A percentile compares a stretch with the other conserved stretches of the same genome.
These are phyloP conservation scores for Jatropha multifida DNA, from an alignment of 441 rosid genomes.

Conservation along the genomic window DNA sequence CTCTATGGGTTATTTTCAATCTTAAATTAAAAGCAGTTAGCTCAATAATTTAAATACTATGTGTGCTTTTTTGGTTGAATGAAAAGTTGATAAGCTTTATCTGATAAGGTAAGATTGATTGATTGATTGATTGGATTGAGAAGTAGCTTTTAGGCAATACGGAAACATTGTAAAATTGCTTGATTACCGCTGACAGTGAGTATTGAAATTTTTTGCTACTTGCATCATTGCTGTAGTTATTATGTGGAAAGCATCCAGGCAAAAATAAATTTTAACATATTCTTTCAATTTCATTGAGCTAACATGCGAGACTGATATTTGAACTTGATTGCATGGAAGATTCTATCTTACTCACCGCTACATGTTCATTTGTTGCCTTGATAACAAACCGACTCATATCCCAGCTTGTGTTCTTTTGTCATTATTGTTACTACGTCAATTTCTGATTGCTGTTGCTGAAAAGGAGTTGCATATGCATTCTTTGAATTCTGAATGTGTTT, in stretches of 20 bases:
- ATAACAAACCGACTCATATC: slow-evolving; percentile 3
- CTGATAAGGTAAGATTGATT: slow-evolving; percentile 33
- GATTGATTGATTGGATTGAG: slow-evolving; percentile 35
- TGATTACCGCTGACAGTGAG: slow-evolving; percentile 40
- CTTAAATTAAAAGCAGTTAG: slow-evolving; percentile 6
- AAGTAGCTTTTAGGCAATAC: slow-evolving; percentile 9
- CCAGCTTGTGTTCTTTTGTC: slow-evolving; percentile 9
- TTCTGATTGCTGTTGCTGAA: slow-evolving; percentile 29
- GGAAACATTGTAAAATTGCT: slow-evolving; percentile 32
- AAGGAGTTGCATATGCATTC: slow-evolving; percentile 19
- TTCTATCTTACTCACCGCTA: background rate
- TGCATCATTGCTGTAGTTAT: slow-evolving; percentile 30
- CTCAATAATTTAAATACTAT: slow-evolving; percentile 24
- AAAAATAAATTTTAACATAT: background rate
- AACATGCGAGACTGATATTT: slow-evolving; percentile 19
- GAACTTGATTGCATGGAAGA: slow-evolving; percentile 21
- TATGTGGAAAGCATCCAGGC: slow-evolving; percentile 6
- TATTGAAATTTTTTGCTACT: slow-evolving; percentile 32
- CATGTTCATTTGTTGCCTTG: slow-evolving; percentile 13
- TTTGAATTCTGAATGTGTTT: slow-evolving; percentile 19
- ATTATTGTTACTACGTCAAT: slow-evolving; percentile 20
- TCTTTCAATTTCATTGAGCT: slow-evolving; percentile 6
- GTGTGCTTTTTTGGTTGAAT: slow-evolving; percentile 18
- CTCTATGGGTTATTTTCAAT: background rate
- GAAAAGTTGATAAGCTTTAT: slow-evolving; percentile 22